phyloP scores from a whole-genome alignment of 1,139 yeast genomes.

The Yamadazyma taylorii region DNA sequence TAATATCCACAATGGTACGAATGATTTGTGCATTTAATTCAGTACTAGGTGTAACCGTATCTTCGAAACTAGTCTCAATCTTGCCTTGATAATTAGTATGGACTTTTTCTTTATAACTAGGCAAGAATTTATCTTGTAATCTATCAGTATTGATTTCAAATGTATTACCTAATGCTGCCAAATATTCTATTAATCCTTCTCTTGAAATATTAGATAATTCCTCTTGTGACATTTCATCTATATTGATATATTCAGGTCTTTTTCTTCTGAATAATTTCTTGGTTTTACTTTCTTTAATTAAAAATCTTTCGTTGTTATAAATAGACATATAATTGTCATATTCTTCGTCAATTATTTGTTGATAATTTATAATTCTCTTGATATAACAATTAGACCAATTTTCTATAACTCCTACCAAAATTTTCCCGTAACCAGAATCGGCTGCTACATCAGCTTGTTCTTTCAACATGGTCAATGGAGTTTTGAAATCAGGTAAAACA shows the following conservation, averaged over 20 bases:
- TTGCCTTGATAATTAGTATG: constrained; percentile 60
- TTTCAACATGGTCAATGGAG: constrained; percentile 71
- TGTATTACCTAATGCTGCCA: constrained; percentile 77
- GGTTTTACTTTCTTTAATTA: constrained; percentile 42
- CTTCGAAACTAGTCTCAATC: constrained; percentile 58
- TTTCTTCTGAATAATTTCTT: constrained; percentile 45
- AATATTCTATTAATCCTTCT: constrained; percentile 79
- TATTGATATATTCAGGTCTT: constrained; percentile 25
- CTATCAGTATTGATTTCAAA: constrained; percentile 87
- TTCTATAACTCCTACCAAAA: constrained; percentile 78
- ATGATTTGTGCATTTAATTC: constrained; percentile 72
- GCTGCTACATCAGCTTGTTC: constrained; percentile 95
- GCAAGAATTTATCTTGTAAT: constrained; percentile 71
- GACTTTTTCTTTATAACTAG: constrained; percentile 63
- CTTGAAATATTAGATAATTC: constrained; percentile 56
- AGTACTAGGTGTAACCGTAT: constrained; percentile 72
- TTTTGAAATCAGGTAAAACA: constrained; percentile 53
- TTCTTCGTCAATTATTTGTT: constrained; percentile 56
- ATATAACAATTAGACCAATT: constrained; percentile 67
- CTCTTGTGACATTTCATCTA: constrained; percentile 46
- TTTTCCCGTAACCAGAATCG: constrained; percentile 80
- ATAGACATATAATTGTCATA: constrained; percentile 47
- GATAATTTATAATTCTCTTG: constrained; percentile 63
- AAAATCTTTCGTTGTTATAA: constrained; percentile 40
- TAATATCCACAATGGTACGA: constrained; percentile 61